Evolutionary conservation across 2,329 filamentous ascomycete genomes (phyloP).

Genomic region (Chaetothyriales sp.): DNA sequence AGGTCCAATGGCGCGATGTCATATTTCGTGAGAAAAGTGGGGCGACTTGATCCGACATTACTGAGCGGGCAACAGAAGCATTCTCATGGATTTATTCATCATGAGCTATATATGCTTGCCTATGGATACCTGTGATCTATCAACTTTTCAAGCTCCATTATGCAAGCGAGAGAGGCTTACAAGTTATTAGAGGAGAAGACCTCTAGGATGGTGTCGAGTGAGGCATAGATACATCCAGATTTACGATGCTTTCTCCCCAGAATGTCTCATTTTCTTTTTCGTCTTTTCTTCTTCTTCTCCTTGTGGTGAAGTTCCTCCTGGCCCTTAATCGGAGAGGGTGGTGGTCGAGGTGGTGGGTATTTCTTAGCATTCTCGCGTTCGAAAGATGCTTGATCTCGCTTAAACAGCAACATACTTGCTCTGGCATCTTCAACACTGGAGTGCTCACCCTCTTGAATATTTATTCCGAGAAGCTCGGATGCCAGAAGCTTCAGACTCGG

Average conservation of each 20-base stretch:
- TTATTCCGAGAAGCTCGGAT: slow-evolving; percentile 42
- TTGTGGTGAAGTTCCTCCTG: slow-evolving; percentile 14
- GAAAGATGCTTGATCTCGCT: slow-evolving; percentile 69
- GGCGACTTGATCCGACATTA: too few relatives aligned
- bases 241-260: neutral
- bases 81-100: too few relatives aligned
- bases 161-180: neutral
- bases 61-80: too few relatives aligned
- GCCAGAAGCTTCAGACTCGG: slow-evolving; percentile 44
- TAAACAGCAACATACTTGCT: slow-evolving; percentile 79
- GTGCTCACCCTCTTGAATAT: slow-evolving; percentile 48
- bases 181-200: neutral
- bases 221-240: too few relatives aligned
- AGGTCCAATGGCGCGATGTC: too few relatives aligned
- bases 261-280: neutral
- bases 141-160: neutral
- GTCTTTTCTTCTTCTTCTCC: slow-evolving; percentile 17
- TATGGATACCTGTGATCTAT: neutral
- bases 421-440: slow-evolving; percentile 63
- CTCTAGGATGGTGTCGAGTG: neutral
- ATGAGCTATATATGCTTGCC: neutral
- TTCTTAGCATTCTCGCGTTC: slow-evolving; percentile 64
- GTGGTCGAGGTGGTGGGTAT: slow-evolving; percentile 5
- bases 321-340: neutral
- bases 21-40: too few relatives aligned